phyloP scores from a whole-genome alignment of 2,329 filamentous ascomycete genomes.

The Sclerotinia borealis region DNA sequence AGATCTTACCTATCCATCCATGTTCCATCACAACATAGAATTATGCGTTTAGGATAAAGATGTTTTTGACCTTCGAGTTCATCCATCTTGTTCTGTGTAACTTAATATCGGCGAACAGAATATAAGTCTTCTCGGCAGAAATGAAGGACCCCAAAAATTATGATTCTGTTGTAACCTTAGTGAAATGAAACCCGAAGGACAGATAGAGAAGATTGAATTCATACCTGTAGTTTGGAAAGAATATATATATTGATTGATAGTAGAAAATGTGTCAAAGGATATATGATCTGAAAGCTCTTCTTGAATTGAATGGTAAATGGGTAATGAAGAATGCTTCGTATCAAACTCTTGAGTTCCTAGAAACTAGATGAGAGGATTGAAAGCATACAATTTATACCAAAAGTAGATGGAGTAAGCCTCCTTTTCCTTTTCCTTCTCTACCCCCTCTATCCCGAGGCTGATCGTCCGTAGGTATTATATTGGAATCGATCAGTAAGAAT shows the following conservation, averaged over 20 bases:
- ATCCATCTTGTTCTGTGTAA: conserved; percentile 1
- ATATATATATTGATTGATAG: background rate
- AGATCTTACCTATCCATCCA: conserved; percentile 27
- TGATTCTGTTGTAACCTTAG: background rate
- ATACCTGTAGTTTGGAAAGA: background rate
- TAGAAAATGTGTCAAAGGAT: background rate
- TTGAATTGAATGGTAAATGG: background rate
- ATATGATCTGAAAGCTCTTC: background rate
- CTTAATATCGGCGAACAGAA: background rate
- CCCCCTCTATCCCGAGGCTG: background rate
- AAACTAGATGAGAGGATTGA: background rate
- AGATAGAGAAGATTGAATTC: background rate
- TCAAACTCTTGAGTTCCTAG: background rate
- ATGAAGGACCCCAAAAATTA: background rate
- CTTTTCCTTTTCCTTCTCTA: background rate
- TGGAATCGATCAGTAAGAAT: conserved; percentile 7
- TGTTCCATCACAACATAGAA: conserved; percentile 31
- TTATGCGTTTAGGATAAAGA: conserved; percentile 22
- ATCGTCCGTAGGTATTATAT: background rate
- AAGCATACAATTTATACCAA: conserved; percentile 3
- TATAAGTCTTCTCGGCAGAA: background rate
- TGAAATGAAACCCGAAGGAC: background rate
- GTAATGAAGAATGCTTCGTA: background rate
- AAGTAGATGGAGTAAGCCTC: conserved; percentile 4
- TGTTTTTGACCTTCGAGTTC: background rate